Evolutionary conservation across 2,329 filamentous ascomycete species (phyloP).

Genomic region (Trichoderma sp.): DNA sequence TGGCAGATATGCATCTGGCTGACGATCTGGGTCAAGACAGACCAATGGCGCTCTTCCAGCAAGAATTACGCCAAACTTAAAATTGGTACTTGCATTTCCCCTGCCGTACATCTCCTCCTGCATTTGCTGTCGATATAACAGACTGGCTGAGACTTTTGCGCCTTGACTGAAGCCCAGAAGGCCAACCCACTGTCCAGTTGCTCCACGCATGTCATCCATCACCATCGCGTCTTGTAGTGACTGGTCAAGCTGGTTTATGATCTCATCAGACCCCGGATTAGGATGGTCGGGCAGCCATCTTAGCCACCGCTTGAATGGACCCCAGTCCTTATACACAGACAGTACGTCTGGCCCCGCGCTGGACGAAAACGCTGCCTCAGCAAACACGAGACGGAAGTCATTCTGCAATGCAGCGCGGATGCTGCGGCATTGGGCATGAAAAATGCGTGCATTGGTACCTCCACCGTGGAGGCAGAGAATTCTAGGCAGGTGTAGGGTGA

Average conservation of each 20-base stretch:
- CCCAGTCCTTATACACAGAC: background rate
- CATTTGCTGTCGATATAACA: background rate
- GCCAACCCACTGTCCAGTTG: background rate
- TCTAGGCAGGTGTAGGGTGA: too few species aligned
- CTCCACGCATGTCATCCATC: background rate
- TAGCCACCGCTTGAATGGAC: background rate
- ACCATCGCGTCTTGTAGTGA: background rate
- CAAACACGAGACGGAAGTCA: too few species aligned
- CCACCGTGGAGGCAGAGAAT: too few species aligned
- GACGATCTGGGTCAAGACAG: background rate
- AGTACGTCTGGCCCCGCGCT: too few species aligned
- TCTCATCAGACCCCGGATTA: background rate
- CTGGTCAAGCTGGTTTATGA: background rate
- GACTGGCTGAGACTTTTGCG: background rate
- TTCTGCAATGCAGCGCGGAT: too few species aligned
- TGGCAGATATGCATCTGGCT: background rate
- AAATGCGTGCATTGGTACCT: too few species aligned
- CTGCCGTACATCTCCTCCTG: too few species aligned
- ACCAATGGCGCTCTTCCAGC: background rate
- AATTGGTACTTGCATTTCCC: background rate
- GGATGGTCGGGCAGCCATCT: background rate
- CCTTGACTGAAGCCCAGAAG: background rate
- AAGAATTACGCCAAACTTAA: background rate
- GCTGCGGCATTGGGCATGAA: too few species aligned
- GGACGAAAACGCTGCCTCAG: too few species aligned